Conservation (phyloP, 345 rosid species). For the Turnera subulata region DNA sequence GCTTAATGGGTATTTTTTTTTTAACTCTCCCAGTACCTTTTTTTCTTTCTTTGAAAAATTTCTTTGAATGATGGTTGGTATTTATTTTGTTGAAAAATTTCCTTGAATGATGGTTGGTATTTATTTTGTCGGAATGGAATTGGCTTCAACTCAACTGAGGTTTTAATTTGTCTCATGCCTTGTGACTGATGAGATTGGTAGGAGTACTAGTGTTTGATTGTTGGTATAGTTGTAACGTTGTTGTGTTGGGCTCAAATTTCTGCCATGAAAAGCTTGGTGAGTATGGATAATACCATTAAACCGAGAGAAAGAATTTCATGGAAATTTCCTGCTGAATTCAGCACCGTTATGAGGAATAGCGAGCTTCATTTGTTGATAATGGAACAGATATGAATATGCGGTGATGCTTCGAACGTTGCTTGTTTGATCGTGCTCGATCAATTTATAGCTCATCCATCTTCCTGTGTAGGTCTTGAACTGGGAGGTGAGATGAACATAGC, state of each 20-base stretch:
- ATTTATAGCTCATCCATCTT: not conserved
- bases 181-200: not conserved
- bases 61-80: not conserved
- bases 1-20: not conserved
- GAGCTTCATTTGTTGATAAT: too few species aligned
- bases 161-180: not conserved
- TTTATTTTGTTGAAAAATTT: not conserved
- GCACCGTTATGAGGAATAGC: not conserved
- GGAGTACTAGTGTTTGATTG: not conserved
- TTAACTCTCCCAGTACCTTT: not conserved
- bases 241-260: not conserved
- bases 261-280: not conserved
- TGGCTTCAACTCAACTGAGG: too few species aligned
- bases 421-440: too few species aligned
- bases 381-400: too few species aligned
- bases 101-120: not conserved
- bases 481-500: constrained; percentile 93
- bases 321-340: not conserved
- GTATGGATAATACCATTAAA: not conserved
- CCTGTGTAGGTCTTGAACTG: constrained; percentile 57
- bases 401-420: too few species aligned
- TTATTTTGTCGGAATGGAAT: not conserved
- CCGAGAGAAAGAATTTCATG: not conserved
- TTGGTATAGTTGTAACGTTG: not conserved
- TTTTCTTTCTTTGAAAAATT: not conserved